Evolutionary conservation across 2,329 filamentous ascomycete genomes (phyloP).

Genomic region (Aspergillus sojae): DNA sequence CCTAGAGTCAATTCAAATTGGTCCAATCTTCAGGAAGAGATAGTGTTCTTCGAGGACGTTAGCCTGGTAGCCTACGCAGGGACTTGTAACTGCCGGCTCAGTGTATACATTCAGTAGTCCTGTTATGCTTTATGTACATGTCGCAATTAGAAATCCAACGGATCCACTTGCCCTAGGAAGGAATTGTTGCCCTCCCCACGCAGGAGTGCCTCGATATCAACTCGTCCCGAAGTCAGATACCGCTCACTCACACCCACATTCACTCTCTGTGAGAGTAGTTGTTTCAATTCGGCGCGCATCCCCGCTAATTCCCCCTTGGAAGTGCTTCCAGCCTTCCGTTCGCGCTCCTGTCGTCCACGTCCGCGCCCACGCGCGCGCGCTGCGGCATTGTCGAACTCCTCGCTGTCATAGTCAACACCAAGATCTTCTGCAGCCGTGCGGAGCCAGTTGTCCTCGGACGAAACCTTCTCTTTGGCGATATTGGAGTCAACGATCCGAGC

Average conservation of each 20-base stretch:
- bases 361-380: constrained; percentile 60
- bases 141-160: constrained; percentile 40
- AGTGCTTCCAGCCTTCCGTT: constrained; percentile 67
- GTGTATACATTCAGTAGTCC: not conserved
- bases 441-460: constrained; percentile 82
- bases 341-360: constrained; percentile 73
- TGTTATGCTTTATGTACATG: constrained; percentile 8
- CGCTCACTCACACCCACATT: constrained; percentile 86
- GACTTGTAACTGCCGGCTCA: not conserved
- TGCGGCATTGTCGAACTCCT: constrained; percentile 73
- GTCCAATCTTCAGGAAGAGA: no score
- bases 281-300: constrained; percentile 71
- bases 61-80: not conserved
- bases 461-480: constrained; percentile 84
- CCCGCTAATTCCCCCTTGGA: constrained; percentile 73
- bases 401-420: constrained; percentile 89
- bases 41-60: no score
- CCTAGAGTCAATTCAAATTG: no score
- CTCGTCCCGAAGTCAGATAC: constrained; percentile 76
- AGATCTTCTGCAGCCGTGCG: constrained; percentile 84
- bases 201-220: constrained; percentile 75
- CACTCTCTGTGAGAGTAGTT: constrained; percentile 71
- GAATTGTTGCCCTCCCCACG: constrained; percentile 64
- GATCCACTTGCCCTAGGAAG: constrained; percentile 63
- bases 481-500: constrained; percentile 82